phyloP scores from a whole-genome alignment of 2,329 filamentous ascomycete genomes.

The Xylaria sp. region DNA sequence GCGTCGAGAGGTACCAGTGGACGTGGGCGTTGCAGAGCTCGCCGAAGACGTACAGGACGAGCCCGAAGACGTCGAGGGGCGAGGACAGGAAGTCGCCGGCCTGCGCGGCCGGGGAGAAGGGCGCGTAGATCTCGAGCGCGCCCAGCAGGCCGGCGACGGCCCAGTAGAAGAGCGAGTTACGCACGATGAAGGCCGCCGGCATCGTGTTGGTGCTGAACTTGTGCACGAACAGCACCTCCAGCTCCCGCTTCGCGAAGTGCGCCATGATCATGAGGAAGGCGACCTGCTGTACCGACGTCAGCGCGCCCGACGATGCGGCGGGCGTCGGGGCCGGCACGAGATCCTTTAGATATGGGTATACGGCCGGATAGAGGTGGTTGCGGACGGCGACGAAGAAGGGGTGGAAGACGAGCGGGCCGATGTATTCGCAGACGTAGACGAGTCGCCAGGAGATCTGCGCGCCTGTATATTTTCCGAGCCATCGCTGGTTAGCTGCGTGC shows the following conservation, averaged over 20 bases:
- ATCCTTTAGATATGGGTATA: conserved; percentile 56
- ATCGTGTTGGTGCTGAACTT: conserved; percentile 95
- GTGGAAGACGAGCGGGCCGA: conserved; percentile 91
- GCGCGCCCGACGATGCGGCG: conserved; percentile 49
- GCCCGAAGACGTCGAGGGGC: conserved; percentile 70
- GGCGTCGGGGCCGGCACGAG: conserved; percentile 54
- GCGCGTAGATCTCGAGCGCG: conserved; percentile 86
- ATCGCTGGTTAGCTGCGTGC: not conserved
- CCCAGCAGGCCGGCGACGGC: conserved; percentile 80
- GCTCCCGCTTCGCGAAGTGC: conserved; percentile 95
- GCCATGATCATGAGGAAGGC: conserved; percentile 77
- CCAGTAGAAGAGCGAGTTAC: conserved; percentile 98
- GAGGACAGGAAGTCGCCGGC: conserved; percentile 51
- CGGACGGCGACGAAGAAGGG: conserved; percentile 76
- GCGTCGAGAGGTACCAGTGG: conserved; percentile 79
- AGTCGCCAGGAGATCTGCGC: conserved; percentile 91
- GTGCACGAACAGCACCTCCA: conserved; percentile 94
- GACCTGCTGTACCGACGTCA: conserved; percentile 77
- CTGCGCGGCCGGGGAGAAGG: conserved; percentile 73
- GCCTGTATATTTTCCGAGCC: conserved; percentile 61
- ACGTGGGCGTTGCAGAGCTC: conserved; percentile 84
- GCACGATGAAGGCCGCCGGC: conserved; percentile 90
- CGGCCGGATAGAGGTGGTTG: conserved; percentile 72
- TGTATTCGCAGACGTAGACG: conserved; percentile 94
- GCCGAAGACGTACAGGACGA: conserved; percentile 78